Conservation (phyloP, 306 rosid genomes). For the Abrus precatorius region DNA sequence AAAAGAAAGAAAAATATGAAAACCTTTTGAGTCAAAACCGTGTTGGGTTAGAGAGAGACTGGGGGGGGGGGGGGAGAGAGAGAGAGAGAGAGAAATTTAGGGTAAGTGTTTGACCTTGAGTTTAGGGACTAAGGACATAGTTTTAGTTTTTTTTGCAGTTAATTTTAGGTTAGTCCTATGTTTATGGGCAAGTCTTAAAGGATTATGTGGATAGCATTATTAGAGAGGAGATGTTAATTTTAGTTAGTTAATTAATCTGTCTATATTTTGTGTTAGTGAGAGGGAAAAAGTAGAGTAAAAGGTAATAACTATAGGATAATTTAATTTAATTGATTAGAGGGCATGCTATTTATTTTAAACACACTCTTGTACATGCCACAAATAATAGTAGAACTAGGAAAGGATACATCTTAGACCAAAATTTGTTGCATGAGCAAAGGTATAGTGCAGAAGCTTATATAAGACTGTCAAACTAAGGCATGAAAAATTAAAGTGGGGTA, state of each 20-base stretch:
- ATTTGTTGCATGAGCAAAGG: neutral
- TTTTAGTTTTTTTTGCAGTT: slow-evolving; percentile 27
- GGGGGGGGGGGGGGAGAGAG: neutral
- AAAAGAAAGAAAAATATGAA: slow-evolving; percentile 30
- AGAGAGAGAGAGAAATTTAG: slow-evolving; percentile 51
- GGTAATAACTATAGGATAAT: neutral
- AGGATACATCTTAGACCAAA: neutral
- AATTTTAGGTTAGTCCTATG: slow-evolving; percentile 57
- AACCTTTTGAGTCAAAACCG: slow-evolving; percentile 57
- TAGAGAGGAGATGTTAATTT: slow-evolving; percentile 44
- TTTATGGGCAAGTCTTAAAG: slow-evolving; percentile 54
- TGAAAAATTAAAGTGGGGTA: neutral
- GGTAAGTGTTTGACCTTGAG: slow-evolving; percentile 68
- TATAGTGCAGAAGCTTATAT: slow-evolving; percentile 15
- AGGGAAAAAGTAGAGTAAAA: neutral
- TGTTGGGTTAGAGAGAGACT: slow-evolving; percentile 61
- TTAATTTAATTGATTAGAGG: neutral
- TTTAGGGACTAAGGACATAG: slow-evolving; percentile 36
- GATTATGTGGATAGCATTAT: slow-evolving; percentile 57
- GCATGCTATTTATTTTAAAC: neutral
- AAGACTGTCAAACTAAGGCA: neutral
- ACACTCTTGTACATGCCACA: neutral
- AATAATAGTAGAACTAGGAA: neutral
- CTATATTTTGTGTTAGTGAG: neutral
- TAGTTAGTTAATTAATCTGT: slow-evolving; percentile 49